phyloP scores from a whole-genome alignment of 805 yeast genomes.

The Metschnikowia arizonensis region DNA sequence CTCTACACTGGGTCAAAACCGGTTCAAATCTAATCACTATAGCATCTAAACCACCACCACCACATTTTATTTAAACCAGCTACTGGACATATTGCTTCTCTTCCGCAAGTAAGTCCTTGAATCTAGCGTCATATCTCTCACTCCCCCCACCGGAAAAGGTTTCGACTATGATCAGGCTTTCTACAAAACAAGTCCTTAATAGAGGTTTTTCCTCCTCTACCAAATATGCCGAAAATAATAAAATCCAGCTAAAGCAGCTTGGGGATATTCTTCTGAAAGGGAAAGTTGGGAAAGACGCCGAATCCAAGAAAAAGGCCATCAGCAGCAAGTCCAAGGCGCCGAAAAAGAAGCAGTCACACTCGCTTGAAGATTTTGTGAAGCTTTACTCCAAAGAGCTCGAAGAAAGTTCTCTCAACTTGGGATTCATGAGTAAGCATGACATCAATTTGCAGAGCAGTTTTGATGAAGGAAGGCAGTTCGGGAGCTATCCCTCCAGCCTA shows the following conservation, averaged over 20 bases:
- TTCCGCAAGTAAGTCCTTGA: too few species aligned
- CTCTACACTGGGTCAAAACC: too few species aligned
- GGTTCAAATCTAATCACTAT: too few species aligned
- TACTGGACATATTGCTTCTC: too few species aligned
- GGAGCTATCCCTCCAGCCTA: slow-evolving; percentile 32
- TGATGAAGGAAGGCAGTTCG: slow-evolving; percentile 34
- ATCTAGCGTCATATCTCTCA: neutral
- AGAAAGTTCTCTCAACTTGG: slow-evolving; percentile 26
- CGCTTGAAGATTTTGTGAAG: slow-evolving; percentile 11
- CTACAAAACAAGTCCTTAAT: neutral
- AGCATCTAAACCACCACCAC: too few species aligned
- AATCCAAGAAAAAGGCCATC: neutral
- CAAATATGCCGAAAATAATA: slow-evolving; percentile 8
- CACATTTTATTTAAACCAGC: too few species aligned
- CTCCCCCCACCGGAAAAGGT: neutral
- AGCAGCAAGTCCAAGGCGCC: slow-evolving; percentile 4
- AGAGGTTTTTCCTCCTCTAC: neutral
- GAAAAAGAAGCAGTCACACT: neutral
- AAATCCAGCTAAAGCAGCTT: slow-evolving; percentile 28
- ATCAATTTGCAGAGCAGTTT: slow-evolving; percentile 32
- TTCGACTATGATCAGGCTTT: neutral
- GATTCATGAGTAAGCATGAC: slow-evolving; percentile 38
- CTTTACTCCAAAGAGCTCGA: slow-evolving; percentile 15
- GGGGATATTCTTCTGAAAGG: slow-evolving; percentile 34
- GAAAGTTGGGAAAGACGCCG: slow-evolving; percentile 17